Base-by-base conservation (phyloP, 495 filamentous ascomycete species). In the Aspergillus panamensis region DNA sequence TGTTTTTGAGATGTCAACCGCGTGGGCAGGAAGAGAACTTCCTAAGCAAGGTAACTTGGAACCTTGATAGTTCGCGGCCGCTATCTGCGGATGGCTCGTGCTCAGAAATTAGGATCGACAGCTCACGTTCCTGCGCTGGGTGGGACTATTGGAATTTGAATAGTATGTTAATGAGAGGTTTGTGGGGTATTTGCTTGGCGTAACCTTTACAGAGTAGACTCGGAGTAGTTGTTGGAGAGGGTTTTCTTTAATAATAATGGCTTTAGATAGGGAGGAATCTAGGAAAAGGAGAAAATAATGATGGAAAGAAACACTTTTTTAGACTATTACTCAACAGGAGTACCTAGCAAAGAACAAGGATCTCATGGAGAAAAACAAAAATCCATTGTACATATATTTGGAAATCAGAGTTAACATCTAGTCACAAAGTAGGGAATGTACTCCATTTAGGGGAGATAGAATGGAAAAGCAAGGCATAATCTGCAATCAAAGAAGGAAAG, bases 391-490 rank as follows among this genome's bases (percentile, higher is more conserved):
- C 20, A 19, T 45, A 53, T 30, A 55, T 21, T 47, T 48, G 25
- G 12, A 50, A 55, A 49, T n/a, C 31, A 12, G 25, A 51, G 42
- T 55, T 53, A 43, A 47, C 35, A 12, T 10, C 35, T 48, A 33
- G 42, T 57, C 42, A 44, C 55, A 44, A 50, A 25, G 25, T 57
- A 72, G 68, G 60, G 70, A 73, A 73, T 66, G 67, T 73, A 73
- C 64, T 72, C 69, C 69, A 72, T 69, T 71, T 53, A 65, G 66
- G 63, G 66, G 66, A 60, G 52, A 62, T 62, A 8, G 57, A 53
- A 60, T 44, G 61, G 47, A 60, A 51, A 59, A 57, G 54, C 35
- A 58, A 52, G 55, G 51, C 47, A 57, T n/a, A 51, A 49, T 48
- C 48, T 32, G 58, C 16, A 47, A 56, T 58, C 48, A 45, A 53